Conservation (phyloP, 352 stramenopile genomes). For the Globisporangium spinosum region DNA sequence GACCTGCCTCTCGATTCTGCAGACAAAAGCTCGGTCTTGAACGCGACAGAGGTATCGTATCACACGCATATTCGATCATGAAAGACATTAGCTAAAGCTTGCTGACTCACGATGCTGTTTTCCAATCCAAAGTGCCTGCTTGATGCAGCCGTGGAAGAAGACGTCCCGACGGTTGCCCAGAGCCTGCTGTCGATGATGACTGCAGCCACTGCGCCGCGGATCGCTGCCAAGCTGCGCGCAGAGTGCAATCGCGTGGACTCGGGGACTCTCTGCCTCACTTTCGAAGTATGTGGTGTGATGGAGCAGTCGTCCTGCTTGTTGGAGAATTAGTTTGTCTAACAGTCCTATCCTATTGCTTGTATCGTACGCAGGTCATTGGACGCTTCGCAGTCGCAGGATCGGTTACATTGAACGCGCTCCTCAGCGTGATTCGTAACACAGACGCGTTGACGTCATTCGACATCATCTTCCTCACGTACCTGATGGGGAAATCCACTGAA, state of each 20-base stretch:
- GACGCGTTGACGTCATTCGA: slow-evolving; percentile 58
- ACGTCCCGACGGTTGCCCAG: slow-evolving; percentile 73
- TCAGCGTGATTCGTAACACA: slow-evolving; percentile 39
- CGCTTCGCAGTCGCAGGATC: slow-evolving; percentile 56
- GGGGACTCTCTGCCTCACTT: slow-evolving; percentile 45
- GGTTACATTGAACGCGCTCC: slow-evolving; percentile 37
- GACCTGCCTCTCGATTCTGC: slow-evolving; percentile 59
- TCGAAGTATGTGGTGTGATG: slow-evolving; percentile 29
- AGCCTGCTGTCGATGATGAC: slow-evolving; percentile 76
- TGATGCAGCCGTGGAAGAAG: slow-evolving; percentile 70
- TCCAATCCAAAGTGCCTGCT: slow-evolving; percentile 41
- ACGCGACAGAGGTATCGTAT: slow-evolving; percentile 49
- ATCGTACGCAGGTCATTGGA: slow-evolving; percentile 37
- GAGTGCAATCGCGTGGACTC: slow-evolving; percentile 61
- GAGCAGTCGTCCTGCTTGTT: neutral
- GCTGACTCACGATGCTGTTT: neutral
- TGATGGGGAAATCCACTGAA: slow-evolving; percentile 60
- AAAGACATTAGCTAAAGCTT: neutral
- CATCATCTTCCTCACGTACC: slow-evolving; percentile 50
- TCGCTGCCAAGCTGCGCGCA: slow-evolving; percentile 46
- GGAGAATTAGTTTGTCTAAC: neutral
- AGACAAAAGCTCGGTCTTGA: slow-evolving; percentile 66
- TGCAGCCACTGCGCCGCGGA: slow-evolving; percentile 35
- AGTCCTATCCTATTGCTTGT: neutral
- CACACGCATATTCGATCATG: neutral